Percentiles rank a stretch among this genome's conserved stretches.
Conservation (phyloP, 2,329 filamentous ascomycete genomes). For the Trichoderma sp. region DNA sequence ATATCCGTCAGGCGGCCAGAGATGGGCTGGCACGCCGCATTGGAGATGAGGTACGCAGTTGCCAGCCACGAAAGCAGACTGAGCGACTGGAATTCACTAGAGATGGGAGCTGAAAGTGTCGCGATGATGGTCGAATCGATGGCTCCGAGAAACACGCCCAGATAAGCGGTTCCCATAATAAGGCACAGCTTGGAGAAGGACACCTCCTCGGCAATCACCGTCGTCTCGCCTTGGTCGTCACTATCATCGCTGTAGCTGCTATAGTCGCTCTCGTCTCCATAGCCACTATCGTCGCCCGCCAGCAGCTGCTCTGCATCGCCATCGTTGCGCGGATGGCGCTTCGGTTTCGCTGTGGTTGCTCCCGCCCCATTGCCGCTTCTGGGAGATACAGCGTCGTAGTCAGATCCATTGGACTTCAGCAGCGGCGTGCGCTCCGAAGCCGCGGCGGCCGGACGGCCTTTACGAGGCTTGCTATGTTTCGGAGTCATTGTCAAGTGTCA, state of each 20-base stretch:
- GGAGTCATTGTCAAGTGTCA: conserved; percentile 14
- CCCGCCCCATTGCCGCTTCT: not conserved
- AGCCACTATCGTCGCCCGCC: not conserved
- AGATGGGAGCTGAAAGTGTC: conserved; percentile 81
- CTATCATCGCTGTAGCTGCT: conserved; percentile 16
- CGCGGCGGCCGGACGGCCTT: conserved; percentile 9
- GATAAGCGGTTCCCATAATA: conserved; percentile 59
- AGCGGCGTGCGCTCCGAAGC: conserved; percentile 37
- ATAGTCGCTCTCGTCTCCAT: not conserved
- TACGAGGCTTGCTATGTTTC: not conserved
- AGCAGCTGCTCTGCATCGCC: conserved; percentile 4
- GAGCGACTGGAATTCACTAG: conserved; percentile 79
- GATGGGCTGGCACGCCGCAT: conserved; percentile 83
- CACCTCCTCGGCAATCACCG: conserved; percentile 53
- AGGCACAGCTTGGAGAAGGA: conserved; percentile 54
- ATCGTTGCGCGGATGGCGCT: conserved; percentile 14
- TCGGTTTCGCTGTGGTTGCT: conserved; percentile 7
- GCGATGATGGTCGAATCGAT: conserved; percentile 83
- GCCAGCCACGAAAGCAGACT: conserved; percentile 86
- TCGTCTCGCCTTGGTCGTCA: conserved; percentile 49
- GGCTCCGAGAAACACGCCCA: conserved; percentile 67
- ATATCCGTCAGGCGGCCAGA: conserved; percentile 88
- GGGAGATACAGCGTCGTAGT: not conserved
- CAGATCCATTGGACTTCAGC: conserved; percentile 31
- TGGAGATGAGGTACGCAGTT: conserved; percentile 84